A percentile compares a stretch with the other conserved stretches of the same genome.
phyloP scores from a whole-genome alignment of 106 monocot genomes.

The Acorus calamus region DNA sequence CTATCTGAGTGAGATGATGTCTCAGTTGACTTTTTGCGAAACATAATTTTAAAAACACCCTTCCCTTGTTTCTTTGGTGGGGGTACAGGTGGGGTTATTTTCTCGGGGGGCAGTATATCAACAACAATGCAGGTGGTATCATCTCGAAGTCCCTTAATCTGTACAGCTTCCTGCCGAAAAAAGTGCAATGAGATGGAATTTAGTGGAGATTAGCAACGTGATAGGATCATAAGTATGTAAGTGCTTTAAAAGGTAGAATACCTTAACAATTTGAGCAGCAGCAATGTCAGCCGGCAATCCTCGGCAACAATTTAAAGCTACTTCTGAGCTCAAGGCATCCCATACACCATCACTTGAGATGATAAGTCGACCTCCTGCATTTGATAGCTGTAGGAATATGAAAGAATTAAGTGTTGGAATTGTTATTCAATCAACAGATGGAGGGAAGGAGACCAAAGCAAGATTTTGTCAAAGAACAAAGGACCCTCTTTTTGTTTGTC shows the following conservation, averaged over 20 bases:
- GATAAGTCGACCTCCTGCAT: conserved; percentile 23
- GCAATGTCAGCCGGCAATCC: conserved; percentile 24
- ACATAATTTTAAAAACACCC: conserved; percentile 24
- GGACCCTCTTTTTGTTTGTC: too few relatives aligned
- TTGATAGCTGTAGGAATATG: conserved; percentile 10
- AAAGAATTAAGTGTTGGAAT: background rate
- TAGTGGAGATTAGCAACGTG: background rate
- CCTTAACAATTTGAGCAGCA: conserved; percentile 20
- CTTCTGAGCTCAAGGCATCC: conserved; percentile 25
- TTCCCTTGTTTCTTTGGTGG: conserved; percentile 18
- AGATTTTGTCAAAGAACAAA: too few relatives aligned
- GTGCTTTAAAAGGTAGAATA: background rate
- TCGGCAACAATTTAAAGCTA: conserved; percentile 18
- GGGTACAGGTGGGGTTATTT: conserved; percentile 5
- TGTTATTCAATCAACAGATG: background rate
- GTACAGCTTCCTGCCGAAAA: conserved; percentile 27
- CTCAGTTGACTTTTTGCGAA: conserved; percentile 16
- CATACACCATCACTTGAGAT: conserved; percentile 30
- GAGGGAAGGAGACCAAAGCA: too few relatives aligned
- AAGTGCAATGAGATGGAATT: background rate
- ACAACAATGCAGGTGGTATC: conserved; percentile 34
- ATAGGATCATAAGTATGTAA: background rate
- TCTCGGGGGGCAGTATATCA: conserved; percentile 27
- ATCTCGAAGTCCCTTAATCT: conserved; percentile 18
- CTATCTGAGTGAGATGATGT: conserved; percentile 7